A percentile compares a stretch with the other conserved stretches of the same genome.
These are phyloP conservation scores for Rhodomyrtus psidioides DNA, from an alignment of 441 rosid species.

Conservation along the genomic window DNA sequence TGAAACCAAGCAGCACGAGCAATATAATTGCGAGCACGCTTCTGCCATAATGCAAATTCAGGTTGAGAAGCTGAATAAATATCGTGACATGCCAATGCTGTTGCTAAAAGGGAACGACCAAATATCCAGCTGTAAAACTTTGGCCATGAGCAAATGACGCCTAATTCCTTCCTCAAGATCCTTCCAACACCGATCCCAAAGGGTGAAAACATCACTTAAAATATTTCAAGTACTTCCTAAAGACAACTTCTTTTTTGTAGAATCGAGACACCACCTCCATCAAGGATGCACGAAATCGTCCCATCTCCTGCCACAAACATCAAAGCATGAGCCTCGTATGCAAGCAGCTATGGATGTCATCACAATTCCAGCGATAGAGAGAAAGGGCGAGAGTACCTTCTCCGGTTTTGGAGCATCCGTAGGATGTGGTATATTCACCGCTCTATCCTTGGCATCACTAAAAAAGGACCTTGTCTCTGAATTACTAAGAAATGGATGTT, in stretches of 20 bases:
- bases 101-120: background rate
- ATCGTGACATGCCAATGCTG: background rate
- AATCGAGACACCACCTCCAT: slow-evolving; percentile 45
- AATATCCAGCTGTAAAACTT: background rate
- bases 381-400: no score
- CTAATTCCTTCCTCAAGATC: no score
- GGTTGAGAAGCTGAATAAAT: background rate
- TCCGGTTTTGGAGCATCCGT: no score
- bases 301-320: slow-evolving; percentile 40
- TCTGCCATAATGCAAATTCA: background rate
- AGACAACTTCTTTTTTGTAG: slow-evolving; percentile 56
- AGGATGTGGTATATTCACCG: no score
- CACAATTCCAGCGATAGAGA: no score
- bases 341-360: background rate
- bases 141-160: background rate
- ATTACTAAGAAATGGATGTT: slow-evolving; percentile 34
- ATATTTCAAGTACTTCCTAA: slow-evolving; percentile 34
- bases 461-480: no score
- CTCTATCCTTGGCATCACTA: no score
- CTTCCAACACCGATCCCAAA: no score
- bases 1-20: background rate
- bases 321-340: no score
- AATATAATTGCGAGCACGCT: background rate
- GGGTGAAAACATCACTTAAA: no score
- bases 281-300: slow-evolving; percentile 66